Conservation (phyloP, 2,329 filamentous ascomycete genomes). For the Clonostachys sp. region DNA sequence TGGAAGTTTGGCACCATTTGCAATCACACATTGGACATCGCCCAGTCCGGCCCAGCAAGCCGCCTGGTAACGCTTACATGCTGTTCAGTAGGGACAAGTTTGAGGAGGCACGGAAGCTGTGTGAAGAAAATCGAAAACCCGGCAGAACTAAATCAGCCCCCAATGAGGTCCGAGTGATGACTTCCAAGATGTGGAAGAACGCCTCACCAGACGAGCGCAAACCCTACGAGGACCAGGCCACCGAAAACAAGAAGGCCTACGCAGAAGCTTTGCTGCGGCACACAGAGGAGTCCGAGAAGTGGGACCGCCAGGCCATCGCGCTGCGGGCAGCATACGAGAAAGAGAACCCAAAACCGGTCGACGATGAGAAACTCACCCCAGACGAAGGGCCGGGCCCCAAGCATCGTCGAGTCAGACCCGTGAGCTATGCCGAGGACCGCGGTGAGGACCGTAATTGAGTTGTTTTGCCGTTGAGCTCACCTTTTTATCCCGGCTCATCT, state of each 20-base stretch:
- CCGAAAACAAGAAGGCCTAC: constrained; percentile 65
- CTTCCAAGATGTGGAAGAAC: constrained; percentile 89
- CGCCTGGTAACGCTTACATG: constrained; percentile 80
- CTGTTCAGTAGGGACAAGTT: constrained; percentile 79
- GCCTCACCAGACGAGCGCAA: constrained; percentile 64
- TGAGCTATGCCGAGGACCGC: constrained; percentile 12
- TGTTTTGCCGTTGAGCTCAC: too few relatives aligned
- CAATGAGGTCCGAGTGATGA: constrained; percentile 80
- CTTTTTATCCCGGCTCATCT: too few relatives aligned
- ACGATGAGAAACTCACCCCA: constrained; percentile 14
- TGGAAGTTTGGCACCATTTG: constrained; percentile 46
- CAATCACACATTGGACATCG: constrained; percentile 64
- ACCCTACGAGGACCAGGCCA: constrained; percentile 74
- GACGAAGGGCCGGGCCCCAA: too few relatives aligned
- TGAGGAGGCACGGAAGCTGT: constrained; percentile 54
- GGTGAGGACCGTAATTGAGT: too few relatives aligned
- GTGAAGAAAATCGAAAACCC: constrained; percentile 59
- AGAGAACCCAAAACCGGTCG: constrained; percentile 36
- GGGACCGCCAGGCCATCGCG: constrained; percentile 64
- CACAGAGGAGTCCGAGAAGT: constrained; percentile 58
- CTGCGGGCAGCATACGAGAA: constrained; percentile 47
- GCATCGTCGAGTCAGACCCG: constrained; percentile 25
- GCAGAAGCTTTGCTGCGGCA: constrained; percentile 52
- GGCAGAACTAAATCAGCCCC: constrained; percentile 58
- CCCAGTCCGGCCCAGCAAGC: constrained; percentile 66